phyloP scores from a whole-genome alignment of 129 eudicot genomes.

The Pulicaria dysenterica region DNA sequence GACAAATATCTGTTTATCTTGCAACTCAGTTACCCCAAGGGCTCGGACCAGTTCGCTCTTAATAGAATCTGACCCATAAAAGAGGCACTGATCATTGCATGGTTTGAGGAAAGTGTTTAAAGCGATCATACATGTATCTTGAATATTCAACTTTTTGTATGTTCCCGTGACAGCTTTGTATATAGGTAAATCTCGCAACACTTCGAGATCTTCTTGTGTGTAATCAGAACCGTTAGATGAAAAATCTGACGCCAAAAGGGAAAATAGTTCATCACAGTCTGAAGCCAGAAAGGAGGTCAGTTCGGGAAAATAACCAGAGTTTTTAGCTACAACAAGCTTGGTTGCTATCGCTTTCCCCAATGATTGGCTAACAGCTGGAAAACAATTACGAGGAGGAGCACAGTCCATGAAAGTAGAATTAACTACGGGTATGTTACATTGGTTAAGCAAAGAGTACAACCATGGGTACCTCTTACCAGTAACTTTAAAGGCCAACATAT shows the following conservation, averaged over 20 bases:
- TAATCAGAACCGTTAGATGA: slow-evolving; percentile 58
- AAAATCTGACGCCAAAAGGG: slow-evolving; percentile 79
- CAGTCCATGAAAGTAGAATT: slow-evolving; percentile 84
- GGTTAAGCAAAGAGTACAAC: slow-evolving; percentile 82
- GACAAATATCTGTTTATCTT: slow-evolving; percentile 78
- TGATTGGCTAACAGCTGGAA: slow-evolving; percentile 63
- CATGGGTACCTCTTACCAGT: slow-evolving; percentile 68
- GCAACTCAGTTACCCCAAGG: slow-evolving; percentile 83
- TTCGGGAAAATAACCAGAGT: slow-evolving; percentile 85
- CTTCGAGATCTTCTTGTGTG: slow-evolving; percentile 77
- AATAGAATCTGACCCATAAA: slow-evolving; percentile 51
- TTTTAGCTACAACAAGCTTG: slow-evolving; percentile 87
- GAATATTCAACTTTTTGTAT: slow-evolving; percentile 54
- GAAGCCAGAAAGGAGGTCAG: slow-evolving; percentile 57
- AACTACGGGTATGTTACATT: slow-evolving; percentile 79
- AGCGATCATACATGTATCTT: slow-evolving; percentile 72
- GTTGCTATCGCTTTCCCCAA: slow-evolving; percentile 74
- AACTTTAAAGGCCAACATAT: slow-evolving; percentile 50
- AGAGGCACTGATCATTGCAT: slow-evolving; percentile 68
- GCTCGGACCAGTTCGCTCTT: slow-evolving; percentile 68
- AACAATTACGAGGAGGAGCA: slow-evolving; percentile 59
- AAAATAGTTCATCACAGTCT: slow-evolving; percentile 64
- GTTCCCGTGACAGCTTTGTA: slow-evolving; percentile 77
- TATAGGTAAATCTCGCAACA: slow-evolving; percentile 77
- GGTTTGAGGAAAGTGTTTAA: slow-evolving; percentile 83